Percentiles rank a stretch among this genome's conserved stretches.
Evolutionary conservation across 495 filamentous ascomycete genomes (phyloP).

Genomic region (Penicillium daleae): DNA sequence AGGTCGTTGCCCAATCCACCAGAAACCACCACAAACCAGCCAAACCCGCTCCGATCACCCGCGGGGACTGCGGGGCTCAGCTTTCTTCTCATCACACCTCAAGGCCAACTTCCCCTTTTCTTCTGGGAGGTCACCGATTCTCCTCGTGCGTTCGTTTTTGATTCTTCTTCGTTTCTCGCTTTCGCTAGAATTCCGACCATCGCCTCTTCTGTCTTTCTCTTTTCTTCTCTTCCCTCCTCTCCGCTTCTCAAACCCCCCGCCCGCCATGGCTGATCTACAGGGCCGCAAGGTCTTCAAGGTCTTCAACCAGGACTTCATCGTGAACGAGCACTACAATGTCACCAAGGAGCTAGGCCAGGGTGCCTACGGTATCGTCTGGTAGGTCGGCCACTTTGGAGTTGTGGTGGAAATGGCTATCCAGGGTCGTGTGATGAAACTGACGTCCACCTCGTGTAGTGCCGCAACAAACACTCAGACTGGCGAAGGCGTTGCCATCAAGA

Average conservation of each 20-base stretch:
- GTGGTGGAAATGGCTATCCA: neutral
- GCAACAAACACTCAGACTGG: slow-evolving; percentile 88
- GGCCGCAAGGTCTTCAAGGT: slow-evolving; percentile 98
- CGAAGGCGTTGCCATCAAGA: slow-evolving; percentile 99
- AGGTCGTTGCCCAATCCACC: slow-evolving; percentile 6
- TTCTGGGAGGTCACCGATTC: neutral
- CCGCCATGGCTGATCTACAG: slow-evolving; percentile 72
- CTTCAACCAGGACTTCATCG: slow-evolving; percentile 99
- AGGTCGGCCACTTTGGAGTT: slow-evolving; percentile 36
- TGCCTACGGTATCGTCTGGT: slow-evolving; percentile 99
- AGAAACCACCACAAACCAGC: no score
- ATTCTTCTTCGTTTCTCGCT: neutral
- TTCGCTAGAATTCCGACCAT: neutral
- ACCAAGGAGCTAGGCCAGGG: slow-evolving; percentile 98
- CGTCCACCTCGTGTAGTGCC: slow-evolving; percentile 60
- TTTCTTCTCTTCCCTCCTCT: slow-evolving; percentile 18
- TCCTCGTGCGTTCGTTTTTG: neutral
- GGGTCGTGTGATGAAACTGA: neutral
- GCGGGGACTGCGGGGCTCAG: slow-evolving; percentile 35
- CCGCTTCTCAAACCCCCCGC: slow-evolving; percentile 16
- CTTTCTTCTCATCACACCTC: slow-evolving; percentile 23
- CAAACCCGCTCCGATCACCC: slow-evolving; percentile 26
- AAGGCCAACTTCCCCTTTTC: slow-evolving; percentile 7
- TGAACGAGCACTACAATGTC: slow-evolving; percentile 96
- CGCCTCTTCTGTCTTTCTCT: slow-evolving; percentile 13